Percentiles rank a stretch among this genome's conserved stretches.
Evolutionary conservation across 108 stramenopile genomes (phyloP).

Genomic region (Fragilaria radians): DNA sequence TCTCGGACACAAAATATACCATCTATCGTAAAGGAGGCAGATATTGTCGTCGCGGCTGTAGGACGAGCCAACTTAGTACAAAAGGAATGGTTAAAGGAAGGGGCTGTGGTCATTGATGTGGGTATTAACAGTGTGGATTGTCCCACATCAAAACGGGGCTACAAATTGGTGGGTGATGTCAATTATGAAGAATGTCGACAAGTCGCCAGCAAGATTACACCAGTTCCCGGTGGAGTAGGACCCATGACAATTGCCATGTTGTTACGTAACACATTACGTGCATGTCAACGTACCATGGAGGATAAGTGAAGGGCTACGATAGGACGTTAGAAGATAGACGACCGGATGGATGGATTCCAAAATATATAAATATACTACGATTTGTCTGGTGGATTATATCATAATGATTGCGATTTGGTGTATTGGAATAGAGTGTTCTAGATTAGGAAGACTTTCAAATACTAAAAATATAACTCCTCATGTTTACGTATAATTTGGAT

Average conservation of each 20-base stretch:
- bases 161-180: conserved; percentile 92
- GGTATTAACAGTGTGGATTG: conserved; percentile 88
- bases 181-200: conserved; percentile 63
- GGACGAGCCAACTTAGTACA: conserved; percentile 81
- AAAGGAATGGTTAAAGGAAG: conserved; percentile 86
- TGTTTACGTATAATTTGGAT: too few relatives aligned
- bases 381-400: too few relatives aligned
- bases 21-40: conserved; percentile 64
- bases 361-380: too few relatives aligned
- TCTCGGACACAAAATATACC: conserved; percentile 79
- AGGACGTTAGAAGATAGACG: too few relatives aligned
- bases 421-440: too few relatives aligned
- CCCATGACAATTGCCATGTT: conserved; percentile 99
- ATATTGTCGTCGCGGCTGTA: conserved; percentile 93
- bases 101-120: conserved; percentile 93
- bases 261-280: conserved; percentile 76
- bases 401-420: too few relatives aligned
- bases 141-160: conserved; percentile 63
- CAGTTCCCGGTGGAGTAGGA: conserved; percentile 95
- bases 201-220: conserved; percentile 86
- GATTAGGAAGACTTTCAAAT: too few relatives aligned
- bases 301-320: too few relatives aligned
- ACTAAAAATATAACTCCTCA: too few relatives aligned
- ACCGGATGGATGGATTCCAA: too few relatives aligned
- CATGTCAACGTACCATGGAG: conserved; percentile 6